Base-by-base conservation (phyloP, 805 yeast species). In the Cyberlindnera bimundalis region DNA sequence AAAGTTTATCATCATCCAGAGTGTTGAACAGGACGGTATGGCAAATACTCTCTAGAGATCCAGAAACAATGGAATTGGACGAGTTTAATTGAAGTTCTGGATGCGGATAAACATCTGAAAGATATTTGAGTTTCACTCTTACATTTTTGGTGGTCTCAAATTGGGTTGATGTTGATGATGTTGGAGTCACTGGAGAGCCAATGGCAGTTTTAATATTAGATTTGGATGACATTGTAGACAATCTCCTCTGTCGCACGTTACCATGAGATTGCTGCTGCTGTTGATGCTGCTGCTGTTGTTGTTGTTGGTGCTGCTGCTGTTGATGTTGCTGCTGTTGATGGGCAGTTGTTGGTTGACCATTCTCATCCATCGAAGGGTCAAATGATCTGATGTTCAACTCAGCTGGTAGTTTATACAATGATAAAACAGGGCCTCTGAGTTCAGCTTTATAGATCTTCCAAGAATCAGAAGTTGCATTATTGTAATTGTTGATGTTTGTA, bases 1-100 rank as follows among this genome's bases (percentile, higher is more conserved):
- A 64, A 16, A 67, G 61, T 32, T 62, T 62, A 19, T 62, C 65
- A 42, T 63, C 67, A 16, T 59, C 65, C 15, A 66, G 55, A 5
- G 75, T 71, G 43, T 71, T 71, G 58, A 80, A 81, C 13, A 88
- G 58, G 19, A 86, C 66, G 3, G 84, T 74, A 62, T 90, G 97
- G 41, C 90, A 77, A 27, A 89, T 68, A 33, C 89, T 75, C 59
- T 89, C 96, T 10, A 76, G 55, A 0, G 86, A 58, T 15, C 86
- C 86, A 17, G 74, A 69, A 7, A 70, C 48, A 16, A 73, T 64
- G 15, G 73, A 72, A 16, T 74, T 71, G 4, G 64, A 57, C 14
- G 60, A 57, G 53, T 81, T 86, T 42, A 76, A 46, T 25, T 62
- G 67, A 21, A 81, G 56, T 33, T 74, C 78, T 6, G 88, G 88